These are phyloP conservation scores for Aspergillus eucalypticola DNA, from an alignment of 2,329 filamentous ascomycete genomes.

Conservation along the genomic window DNA sequence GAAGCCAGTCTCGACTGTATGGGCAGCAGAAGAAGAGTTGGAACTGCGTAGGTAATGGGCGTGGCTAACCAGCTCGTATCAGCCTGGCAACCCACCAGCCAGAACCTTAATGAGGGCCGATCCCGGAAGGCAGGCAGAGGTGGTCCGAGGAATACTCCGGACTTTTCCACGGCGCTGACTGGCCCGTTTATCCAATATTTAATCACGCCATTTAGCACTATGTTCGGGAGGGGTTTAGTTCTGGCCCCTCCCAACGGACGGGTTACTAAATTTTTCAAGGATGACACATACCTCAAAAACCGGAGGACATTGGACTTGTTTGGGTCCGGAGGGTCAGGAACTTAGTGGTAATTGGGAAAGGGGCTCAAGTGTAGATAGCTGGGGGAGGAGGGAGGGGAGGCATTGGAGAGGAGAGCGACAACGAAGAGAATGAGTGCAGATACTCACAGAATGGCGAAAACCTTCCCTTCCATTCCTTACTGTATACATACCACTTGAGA, in stretches of 20 bases:
- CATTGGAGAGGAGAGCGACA: background rate
- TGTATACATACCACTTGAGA: too few species aligned
- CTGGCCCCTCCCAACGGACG: background rate
- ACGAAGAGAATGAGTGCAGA: too few species aligned
- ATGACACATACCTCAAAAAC: background rate
- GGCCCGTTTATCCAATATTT: background rate
- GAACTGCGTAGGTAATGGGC: background rate
- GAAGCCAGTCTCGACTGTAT: background rate
- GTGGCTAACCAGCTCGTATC: conserved; percentile 3
- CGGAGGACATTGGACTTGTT: background rate
- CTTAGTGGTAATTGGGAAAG: background rate
- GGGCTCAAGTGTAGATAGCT: background rate
- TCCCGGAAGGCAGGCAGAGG: conserved; percentile 7
- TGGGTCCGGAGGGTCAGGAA: background rate
- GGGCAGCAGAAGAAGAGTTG: background rate
- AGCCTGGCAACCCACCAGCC: background rate
- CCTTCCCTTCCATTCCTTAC: too few species aligned
- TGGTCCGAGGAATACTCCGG: conserved; percentile 2
- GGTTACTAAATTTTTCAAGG: background rate
- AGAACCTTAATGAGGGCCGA: conserved; percentile 8
- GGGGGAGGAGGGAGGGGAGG: background rate
- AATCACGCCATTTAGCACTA: conserved; percentile 12
- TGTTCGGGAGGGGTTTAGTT: background rate
- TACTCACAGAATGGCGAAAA: too few species aligned
- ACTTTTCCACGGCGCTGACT: conserved; percentile 4